phyloP scores from a whole-genome alignment of 345 rosid species.

The Hibiscus trionum region DNA sequence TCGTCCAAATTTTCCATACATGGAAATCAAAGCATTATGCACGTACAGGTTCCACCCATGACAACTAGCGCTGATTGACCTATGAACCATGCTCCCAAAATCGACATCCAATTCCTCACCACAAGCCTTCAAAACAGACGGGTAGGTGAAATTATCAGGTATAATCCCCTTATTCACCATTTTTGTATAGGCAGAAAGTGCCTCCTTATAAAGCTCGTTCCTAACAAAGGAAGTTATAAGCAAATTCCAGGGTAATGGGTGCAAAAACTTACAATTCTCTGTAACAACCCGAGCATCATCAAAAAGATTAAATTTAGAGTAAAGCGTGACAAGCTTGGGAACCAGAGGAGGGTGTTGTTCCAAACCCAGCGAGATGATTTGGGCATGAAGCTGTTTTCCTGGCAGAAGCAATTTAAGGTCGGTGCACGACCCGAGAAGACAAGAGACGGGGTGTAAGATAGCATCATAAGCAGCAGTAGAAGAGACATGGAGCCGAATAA shows the following conservation, averaged over 20 bases:
- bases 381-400: conserved; percentile 59
- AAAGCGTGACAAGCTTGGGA: conserved; percentile 56
- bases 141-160: conserved; percentile 72
- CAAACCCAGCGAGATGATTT: conserved; percentile 39
- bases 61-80: conserved; percentile 34
- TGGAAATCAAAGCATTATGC: conserved; percentile 64
- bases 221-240: conserved; percentile 46
- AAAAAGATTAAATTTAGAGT: conserved; percentile 38
- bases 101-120: conserved; percentile 44
- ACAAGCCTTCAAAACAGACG: conserved; percentile 75
- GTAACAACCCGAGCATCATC: conserved; percentile 28
- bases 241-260: conserved; percentile 68
- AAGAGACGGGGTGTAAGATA: conserved; percentile 30
- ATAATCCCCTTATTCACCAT: conserved; percentile 48
- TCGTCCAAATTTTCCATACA: conserved; percentile 62
- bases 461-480: conserved; percentile 16
- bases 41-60: conserved; percentile 45
- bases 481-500: conserved; percentile 26
- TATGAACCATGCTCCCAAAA: conserved; percentile 54
- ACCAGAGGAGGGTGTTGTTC: conserved; percentile 45
- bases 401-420: conserved; percentile 23
- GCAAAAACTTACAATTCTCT: conserved; percentile 31
- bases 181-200: conserved; percentile 36
- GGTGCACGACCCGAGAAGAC: conserved; percentile 39
- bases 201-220: conserved; percentile 37